These are phyloP conservation scores for Salix koriyanagi DNA, from an alignment of 345 rosid genomes.

Conservation along the genomic window DNA sequence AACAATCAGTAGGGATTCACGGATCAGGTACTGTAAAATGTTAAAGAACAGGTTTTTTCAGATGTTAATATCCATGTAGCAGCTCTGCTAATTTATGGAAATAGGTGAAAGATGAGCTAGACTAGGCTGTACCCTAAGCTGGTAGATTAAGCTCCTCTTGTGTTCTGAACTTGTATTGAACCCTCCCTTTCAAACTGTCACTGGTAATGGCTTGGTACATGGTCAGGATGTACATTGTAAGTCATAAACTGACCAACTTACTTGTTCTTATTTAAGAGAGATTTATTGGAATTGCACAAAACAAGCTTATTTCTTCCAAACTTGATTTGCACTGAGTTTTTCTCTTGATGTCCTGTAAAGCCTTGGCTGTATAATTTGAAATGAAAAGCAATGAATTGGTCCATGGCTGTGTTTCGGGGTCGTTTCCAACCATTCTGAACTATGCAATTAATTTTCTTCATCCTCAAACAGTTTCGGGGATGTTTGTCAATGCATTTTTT, in stretches of 20 bases:
- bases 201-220: neutral
- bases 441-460: too few species aligned
- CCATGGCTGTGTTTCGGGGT: neutral
- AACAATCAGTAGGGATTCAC: slow-evolving; percentile 9
- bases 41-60: neutral
- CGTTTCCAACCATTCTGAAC: too few species aligned
- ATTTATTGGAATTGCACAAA: neutral
- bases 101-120: slow-evolving; percentile 11
- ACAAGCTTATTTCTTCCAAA: too few species aligned
- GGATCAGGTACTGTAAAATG: neutral
- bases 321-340: too few species aligned
- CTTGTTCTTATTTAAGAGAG: neutral
- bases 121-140: neutral
- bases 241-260: neutral
- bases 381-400: too few species aligned
- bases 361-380: neutral
- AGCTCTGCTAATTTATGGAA: neutral
- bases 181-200: neutral
- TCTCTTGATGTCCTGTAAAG: too few species aligned
- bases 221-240: slow-evolving; percentile 10
- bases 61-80: slow-evolving; percentile 25
- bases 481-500: too few species aligned
- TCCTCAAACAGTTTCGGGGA: too few species aligned
- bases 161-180: neutral
- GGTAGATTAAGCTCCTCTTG: neutral